Base-by-base conservation (phyloP, 345 rosid species). In the Citrus glauca region DNA sequence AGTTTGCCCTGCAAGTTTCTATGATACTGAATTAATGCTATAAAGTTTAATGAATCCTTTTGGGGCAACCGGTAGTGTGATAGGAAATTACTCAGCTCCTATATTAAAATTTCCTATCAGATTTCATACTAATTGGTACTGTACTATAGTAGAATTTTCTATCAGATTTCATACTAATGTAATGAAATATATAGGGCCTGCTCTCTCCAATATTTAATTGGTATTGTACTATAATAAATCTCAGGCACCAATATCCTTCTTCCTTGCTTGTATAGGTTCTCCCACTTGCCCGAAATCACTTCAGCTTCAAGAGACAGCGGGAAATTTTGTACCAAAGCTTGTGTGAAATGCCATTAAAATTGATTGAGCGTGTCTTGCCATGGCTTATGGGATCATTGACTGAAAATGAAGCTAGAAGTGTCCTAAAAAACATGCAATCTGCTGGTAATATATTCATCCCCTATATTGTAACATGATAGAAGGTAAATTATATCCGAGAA, bases 301-400 rank as follows among this genome's bases (percentile, higher is more conserved):
- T 92, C 77, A 92, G 89, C 88, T 84, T 82, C 83, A 86, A 86
- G 86, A 87, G 83, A 72, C 98, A 94, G 85, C 93, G 77, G 77
- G 96, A 94, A 79, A 87, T 94, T 76, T 83, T 94, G 80, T 94
- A 92, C 82, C 91, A 91, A 76, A 94, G 97, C 87, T 76, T 94
- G 80, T 92, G 96, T 53, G 82, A 92, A 80, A 94, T 94, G 97
- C 98, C 98, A 37, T 80, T 94, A 81, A 92, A 92, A 84, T 82
- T 92, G 88, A 94, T 90, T 84, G 98, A 94, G 75, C 90, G 91
- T 62, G 94, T 92, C 72, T 88, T 94, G 84, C 98, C 98, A 45
- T 94, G 98, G 97, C 81, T 94, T 74, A 82, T 90, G 79, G 92
- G 93, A 66, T 85, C 93, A 66, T 83, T 90, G 79, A 83, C 88